phyloP scores from a whole-genome alignment of 352 stramenopile species.

The Phytophthora ramorum region DNA sequence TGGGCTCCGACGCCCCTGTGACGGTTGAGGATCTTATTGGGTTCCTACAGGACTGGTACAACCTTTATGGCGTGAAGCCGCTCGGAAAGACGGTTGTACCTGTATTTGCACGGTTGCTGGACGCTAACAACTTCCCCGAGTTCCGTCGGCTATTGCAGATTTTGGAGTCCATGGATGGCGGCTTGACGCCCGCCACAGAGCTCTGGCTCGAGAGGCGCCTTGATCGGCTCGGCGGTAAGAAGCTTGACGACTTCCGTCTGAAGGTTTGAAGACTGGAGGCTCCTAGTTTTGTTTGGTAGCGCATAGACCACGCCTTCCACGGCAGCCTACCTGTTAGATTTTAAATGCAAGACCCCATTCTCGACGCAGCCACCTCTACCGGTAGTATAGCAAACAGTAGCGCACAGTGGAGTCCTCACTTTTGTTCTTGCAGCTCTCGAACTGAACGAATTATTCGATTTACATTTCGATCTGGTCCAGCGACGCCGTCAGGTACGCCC shows the following conservation, averaged over 20 bases:
- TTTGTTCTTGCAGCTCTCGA: conserved; percentile 11
- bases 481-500: conserved; percentile 63
- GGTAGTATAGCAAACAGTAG: background rate
- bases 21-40: conserved; percentile 64
- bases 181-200: conserved; percentile 64
- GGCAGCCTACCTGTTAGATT: conserved; percentile 13
- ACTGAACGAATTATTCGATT: conserved; percentile 9
- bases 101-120: conserved; percentile 65
- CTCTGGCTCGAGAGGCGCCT: conserved; percentile 84
- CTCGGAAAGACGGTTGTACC: conserved; percentile 80
- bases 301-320: conserved; percentile 16
- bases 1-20: conserved; percentile 51
- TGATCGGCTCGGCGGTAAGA: conserved; percentile 48
- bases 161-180: conserved; percentile 76
- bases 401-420: conserved; percentile 17
- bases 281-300: conserved; percentile 28
- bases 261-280: conserved; percentile 6
- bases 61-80: conserved; percentile 72
- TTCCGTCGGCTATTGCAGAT: conserved; percentile 79
- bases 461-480: conserved; percentile 80
- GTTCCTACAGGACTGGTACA: conserved; percentile 91
- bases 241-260: conserved; percentile 67
- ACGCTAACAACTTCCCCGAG: conserved; percentile 59
- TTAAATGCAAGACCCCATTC: conserved; percentile 16
- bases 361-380: conserved; percentile 7